phyloP scores from a whole-genome alignment of 257 asterid genomes.

The Solanum microdontum region DNA sequence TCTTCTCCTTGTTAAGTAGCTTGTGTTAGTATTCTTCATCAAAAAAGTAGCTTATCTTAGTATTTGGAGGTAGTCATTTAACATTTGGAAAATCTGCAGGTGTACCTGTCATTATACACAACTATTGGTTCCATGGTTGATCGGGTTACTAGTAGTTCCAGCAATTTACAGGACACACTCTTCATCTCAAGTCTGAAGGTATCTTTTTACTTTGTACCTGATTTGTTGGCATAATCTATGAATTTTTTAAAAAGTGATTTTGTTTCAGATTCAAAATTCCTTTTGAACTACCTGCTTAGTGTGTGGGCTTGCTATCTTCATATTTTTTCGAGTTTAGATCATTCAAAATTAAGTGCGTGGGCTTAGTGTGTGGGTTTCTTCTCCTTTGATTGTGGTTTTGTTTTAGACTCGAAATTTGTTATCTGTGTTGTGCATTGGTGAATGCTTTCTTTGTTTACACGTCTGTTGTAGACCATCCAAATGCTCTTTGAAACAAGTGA shows the following conservation, averaged over 20 bases:
- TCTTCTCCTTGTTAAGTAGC: background rate
- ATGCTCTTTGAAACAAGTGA: background rate
- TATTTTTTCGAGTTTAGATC: background rate
- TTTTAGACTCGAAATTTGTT: background rate
- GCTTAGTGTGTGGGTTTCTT: background rate
- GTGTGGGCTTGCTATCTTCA: background rate
- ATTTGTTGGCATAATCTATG: background rate
- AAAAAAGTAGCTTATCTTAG: background rate
- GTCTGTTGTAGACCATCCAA: background rate
- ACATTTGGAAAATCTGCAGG: conserved; percentile 36
- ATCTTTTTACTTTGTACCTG: background rate
- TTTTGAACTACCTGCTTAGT: background rate
- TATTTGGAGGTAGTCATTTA: background rate
- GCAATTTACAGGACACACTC: conserved; percentile 38
- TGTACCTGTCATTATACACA: conserved; percentile 72
- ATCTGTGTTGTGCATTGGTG: background rate
- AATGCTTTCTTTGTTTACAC: background rate
- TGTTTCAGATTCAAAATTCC: background rate
- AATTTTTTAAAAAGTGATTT: background rate
- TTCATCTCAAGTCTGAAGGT: conserved; percentile 83
- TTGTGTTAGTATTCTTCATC: background rate
- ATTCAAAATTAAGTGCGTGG: background rate
- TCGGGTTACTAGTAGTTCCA: conserved; percentile 26
- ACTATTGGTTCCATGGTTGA: conserved; percentile 61
- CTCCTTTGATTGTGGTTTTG: background rate